A percentile compares a stretch with the other conserved stretches of the same genome.
phyloP scores from a whole-genome alignment of 1,284 basidiomycete genomes.

The Cryptococcus wingfieldii region DNA sequence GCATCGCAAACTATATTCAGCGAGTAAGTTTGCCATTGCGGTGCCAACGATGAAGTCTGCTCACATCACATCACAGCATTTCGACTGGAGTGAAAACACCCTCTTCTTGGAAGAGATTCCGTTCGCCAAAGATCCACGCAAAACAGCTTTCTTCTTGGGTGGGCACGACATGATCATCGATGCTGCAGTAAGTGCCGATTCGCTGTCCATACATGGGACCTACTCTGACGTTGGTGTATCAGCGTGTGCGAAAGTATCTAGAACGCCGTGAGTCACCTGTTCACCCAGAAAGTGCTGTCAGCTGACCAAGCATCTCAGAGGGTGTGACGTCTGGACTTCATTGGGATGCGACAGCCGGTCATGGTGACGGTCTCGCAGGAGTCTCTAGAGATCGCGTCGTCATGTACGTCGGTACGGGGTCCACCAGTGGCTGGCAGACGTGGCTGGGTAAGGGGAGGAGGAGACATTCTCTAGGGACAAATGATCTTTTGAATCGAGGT shows the following conservation, averaged over 20 bases:
- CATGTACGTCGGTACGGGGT: slow-evolving; percentile 57
- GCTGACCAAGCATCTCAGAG: slow-evolving; percentile 50
- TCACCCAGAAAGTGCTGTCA: background rate
- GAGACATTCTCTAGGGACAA: slow-evolving; percentile 24
- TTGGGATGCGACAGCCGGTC: slow-evolving; percentile 64
- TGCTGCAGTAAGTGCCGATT: slow-evolving; percentile 42
- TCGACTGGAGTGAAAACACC: slow-evolving; percentile 74
- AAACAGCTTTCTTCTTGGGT: slow-evolving; percentile 65
- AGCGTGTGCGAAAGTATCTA: slow-evolving; percentile 71
- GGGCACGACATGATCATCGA: slow-evolving; percentile 75
- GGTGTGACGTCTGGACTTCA: slow-evolving; percentile 66
- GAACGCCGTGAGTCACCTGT: slow-evolving; percentile 47
- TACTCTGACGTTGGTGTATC: background rate
- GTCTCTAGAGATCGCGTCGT: slow-evolving; percentile 60
- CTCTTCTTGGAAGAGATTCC: slow-evolving; percentile 86
- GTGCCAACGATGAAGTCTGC: background rate
- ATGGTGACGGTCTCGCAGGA: slow-evolving; percentile 67
- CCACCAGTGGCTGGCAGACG: slow-evolving; percentile 32
- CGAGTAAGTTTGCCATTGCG: slow-evolving; percentile 47
- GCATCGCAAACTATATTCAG: slow-evolving; percentile 76
- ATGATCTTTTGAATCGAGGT: slow-evolving; percentile 10
- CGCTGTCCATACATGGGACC: background rate
- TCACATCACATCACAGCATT: slow-evolving; percentile 22
- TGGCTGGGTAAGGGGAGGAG: slow-evolving; percentile 28
- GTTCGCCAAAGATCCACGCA: slow-evolving; percentile 56